phyloP scores from a whole-genome alignment of 2,329 filamentous ascomycete species.

The Chaetomium olivaceum region DNA sequence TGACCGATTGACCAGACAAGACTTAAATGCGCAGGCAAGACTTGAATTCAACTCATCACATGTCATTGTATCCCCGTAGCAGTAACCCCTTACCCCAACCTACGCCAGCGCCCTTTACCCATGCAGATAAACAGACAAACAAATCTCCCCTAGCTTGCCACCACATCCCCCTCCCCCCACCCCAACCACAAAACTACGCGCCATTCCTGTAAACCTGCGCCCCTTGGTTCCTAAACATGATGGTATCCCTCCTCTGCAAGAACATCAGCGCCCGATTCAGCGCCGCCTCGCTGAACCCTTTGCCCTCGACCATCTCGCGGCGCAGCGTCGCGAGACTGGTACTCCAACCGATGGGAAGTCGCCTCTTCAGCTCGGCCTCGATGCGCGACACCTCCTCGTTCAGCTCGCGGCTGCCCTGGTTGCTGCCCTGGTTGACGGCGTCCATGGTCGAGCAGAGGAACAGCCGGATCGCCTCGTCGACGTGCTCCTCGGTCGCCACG shows the following conservation, averaged over 20 bases:
- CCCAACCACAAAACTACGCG: slow-evolving; percentile 44
- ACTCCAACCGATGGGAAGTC: slow-evolving; percentile 92
- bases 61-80: not conserved
- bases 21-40: not conserved
- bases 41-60: not conserved
- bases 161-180: slow-evolving; percentile 25
- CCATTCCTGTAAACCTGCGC: slow-evolving; percentile 73
- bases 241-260: slow-evolving; percentile 82
- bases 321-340: slow-evolving; percentile 84
- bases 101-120: slow-evolving; percentile 24
- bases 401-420: slow-evolving; percentile 79
- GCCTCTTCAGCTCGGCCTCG: slow-evolving; percentile 82
- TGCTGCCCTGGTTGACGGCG: slow-evolving; percentile 86
- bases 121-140: slow-evolving; percentile 12
- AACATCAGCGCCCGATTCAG: slow-evolving; percentile 83
- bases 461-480: slow-evolving; percentile 94
- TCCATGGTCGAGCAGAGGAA: slow-evolving; percentile 99
- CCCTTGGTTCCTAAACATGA: slow-evolving; percentile 77
- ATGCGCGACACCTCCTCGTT: slow-evolving; percentile 87
- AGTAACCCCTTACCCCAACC: not conserved
- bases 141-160: not conserved
- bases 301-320: slow-evolving; percentile 87
- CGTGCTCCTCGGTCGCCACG: slow-evolving; percentile 84
- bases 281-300: slow-evolving; percentile 84
- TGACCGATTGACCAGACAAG: not conserved